Evolutionary conservation across 1,139 yeast genomes (phyloP), one percentile per base, ranked within the genome.

Genomic region (Zygoascus meyerae): DNA sequence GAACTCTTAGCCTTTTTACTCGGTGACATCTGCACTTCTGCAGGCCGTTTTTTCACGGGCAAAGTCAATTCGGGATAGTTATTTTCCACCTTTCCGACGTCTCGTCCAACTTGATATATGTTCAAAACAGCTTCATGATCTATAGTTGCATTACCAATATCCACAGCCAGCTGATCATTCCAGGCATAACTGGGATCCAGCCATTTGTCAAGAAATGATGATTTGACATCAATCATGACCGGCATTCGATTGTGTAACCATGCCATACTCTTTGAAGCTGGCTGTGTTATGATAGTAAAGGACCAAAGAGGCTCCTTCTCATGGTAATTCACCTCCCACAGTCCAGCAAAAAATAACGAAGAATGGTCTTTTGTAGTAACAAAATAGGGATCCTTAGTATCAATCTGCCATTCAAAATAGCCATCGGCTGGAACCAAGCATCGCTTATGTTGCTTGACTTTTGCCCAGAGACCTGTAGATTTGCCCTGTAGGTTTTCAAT

Each of bases 241-340:
- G 97, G 97, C 77, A 86, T 86, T 26, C 97, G 69, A 1, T 69
- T 63, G 61, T 89, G 97, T 4, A 89, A 65, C 86, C 90, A 83
- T 37, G 71, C 66, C 49, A 87, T 56, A 48, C 75, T 75, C 33
- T 73, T 64, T 0, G 78, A 73, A 0, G 95, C 92, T 0, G 79
- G 76, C 0, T 83, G 83, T 0, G 97, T 89, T 2, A 86, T 71
- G 1, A 89, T 77, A 0, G 95, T 80, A 57, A 77, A 89, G 0
- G 84, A 74, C 26, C 77, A 74, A 14, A 75, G 53, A 2, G 46
- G 46, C n/a, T 51, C 50, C 3, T 49, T 50, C 6, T 49, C 56
- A 62, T 34, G 60, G 55, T 68, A 59, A 36, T 66, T 59, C 45
- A 43, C 18, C 34, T 81, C 54, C 76, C 71, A 84, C 47, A 90